These are phyloP conservation scores for Starmerella ratchasimensis DNA, from an alignment of 805 yeast species.

Conservation along the genomic window DNA sequence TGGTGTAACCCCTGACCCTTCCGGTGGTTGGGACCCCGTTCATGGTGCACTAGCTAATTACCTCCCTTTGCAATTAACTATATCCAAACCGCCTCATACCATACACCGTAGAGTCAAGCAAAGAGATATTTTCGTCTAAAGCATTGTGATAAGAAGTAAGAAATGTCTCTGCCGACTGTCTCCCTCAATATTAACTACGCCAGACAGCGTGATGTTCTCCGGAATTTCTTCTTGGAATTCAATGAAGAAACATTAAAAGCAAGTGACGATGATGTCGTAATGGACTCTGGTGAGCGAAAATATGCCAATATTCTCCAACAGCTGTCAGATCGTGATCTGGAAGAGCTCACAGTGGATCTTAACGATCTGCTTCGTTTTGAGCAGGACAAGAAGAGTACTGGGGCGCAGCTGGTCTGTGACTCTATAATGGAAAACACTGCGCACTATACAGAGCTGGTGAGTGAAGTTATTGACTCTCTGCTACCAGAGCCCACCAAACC, in stretches of 20 bases:
- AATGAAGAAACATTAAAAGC: not conserved
- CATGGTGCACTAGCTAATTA: not conserved
- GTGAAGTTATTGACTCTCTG: constrained; percentile 58
- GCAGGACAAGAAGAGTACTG: constrained; percentile 29
- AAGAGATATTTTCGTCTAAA: no score
- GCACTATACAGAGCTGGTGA: constrained; percentile 66
- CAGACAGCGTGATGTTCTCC: constrained; percentile 42
- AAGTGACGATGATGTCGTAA: constrained; percentile 25
- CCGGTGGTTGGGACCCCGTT: not conserved
- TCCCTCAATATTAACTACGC: constrained; percentile 54
- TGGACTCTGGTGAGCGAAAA: constrained; percentile 31
- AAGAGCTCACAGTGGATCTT: constrained; percentile 58
- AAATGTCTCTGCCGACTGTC: constrained; percentile 19
- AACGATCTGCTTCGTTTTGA: constrained; percentile 73
- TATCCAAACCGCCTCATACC: not conserved
- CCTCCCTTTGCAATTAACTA: not conserved
- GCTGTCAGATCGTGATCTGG: constrained; percentile 68
- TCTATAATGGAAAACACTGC: constrained; percentile 59
- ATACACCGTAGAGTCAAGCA: not conserved
- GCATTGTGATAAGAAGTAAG: no score
- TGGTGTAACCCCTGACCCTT: not conserved
- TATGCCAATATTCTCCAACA: constrained; percentile 62
- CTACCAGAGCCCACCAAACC: constrained; percentile 82
- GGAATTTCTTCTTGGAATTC: constrained; percentile 41
- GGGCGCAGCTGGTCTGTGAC: constrained; percentile 35